A percentile compares a stretch with the other conserved stretches of the same genome.
Evolutionary conservation across 306 rosid genomes (phyloP).

Genomic region (Vigna radiata): DNA sequence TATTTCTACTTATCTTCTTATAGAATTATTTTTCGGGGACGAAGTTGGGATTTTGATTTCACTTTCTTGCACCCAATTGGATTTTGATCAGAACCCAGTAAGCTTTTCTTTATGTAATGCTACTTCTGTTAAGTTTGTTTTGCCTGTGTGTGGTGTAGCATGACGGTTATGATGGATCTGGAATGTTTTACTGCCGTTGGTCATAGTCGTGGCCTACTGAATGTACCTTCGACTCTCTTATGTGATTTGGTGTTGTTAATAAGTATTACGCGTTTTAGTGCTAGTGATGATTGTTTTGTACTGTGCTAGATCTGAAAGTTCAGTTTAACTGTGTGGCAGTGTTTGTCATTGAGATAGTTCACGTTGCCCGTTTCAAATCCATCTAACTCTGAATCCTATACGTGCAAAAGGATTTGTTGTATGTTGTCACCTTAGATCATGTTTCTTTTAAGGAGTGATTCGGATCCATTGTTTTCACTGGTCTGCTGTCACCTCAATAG

Average conservation of each 20-base stretch:
- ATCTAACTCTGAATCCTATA: neutral
- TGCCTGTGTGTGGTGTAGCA: neutral
- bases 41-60: constrained; percentile 35
- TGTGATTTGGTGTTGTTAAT: constrained; percentile 30
- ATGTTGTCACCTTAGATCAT: constrained; percentile 31
- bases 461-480: constrained; percentile 53
- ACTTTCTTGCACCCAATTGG: constrained; percentile 44
- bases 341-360: constrained; percentile 32
- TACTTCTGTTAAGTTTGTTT: neutral
- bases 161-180: constrained; percentile 46
- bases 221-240: constrained; percentile 21
- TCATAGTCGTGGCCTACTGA: constrained; percentile 22
- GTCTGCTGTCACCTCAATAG: constrained; percentile 45
- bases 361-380: constrained; percentile 21
- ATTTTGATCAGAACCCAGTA: constrained; percentile 54
- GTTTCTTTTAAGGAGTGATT: constrained; percentile 10
- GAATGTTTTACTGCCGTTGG: constrained; percentile 15
- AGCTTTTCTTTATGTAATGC: constrained; percentile 29
- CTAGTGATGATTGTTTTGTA: constrained; percentile 16
- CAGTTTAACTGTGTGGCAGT: constrained; percentile 24
- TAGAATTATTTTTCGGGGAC: neutral
- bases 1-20: neutral
- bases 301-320: constrained; percentile 49
- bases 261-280: constrained; percentile 20
- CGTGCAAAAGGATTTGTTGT: constrained; percentile 12